Conservation (phyloP, 2,329 filamentous ascomycete genomes). For the Penicillium sp. region DNA sequence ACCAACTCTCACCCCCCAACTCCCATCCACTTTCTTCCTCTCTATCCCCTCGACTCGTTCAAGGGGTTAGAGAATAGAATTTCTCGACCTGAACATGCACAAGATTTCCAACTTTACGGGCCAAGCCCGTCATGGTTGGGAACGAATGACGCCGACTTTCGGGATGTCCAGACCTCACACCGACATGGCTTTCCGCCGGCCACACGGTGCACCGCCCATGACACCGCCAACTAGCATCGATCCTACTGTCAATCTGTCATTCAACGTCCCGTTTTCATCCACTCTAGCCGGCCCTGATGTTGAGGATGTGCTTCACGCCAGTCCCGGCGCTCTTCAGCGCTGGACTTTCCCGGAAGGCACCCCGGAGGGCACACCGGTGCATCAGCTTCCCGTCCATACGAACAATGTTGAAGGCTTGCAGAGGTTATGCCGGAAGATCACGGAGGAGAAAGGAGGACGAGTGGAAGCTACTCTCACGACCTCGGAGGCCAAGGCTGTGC, state of each 20-base stretch:
- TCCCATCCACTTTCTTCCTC: slow-evolving; percentile 24
- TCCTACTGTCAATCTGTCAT: slow-evolving; percentile 81
- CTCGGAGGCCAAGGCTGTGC: slow-evolving; percentile 67
- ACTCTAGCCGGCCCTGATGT: slow-evolving; percentile 88
- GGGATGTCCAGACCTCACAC: slow-evolving; percentile 59
- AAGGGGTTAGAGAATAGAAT: slow-evolving; percentile 39
- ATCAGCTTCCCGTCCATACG: slow-evolving; percentile 87
- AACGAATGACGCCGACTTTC: slow-evolving; percentile 64
- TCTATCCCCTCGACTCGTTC: slow-evolving; percentile 34
- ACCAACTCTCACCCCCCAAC: slow-evolving; percentile 12
- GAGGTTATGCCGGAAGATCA: slow-evolving; percentile 76
- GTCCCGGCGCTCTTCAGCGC: slow-evolving; percentile 76
- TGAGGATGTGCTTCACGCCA: slow-evolving; percentile 92
- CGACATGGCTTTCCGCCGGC: slow-evolving; percentile 57
- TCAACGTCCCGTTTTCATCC: slow-evolving; percentile 95
- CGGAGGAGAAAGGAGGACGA: slow-evolving; percentile 62
- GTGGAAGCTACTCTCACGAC: slow-evolving; percentile 82
- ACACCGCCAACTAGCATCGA: slow-evolving; percentile 69
- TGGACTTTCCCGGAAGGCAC: slow-evolving; percentile 92
- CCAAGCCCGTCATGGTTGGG: slow-evolving; percentile 64
- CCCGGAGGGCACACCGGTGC: slow-evolving; percentile 75
- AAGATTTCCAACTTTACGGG: slow-evolving; percentile 66
- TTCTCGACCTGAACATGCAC: slow-evolving; percentile 52
- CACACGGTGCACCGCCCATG: slow-evolving; percentile 49
- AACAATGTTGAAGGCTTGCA: slow-evolving; percentile 78